Conservation (phyloP, 1,284 basidiomycete genomes). For the Heterobasidion occidentale region DNA sequence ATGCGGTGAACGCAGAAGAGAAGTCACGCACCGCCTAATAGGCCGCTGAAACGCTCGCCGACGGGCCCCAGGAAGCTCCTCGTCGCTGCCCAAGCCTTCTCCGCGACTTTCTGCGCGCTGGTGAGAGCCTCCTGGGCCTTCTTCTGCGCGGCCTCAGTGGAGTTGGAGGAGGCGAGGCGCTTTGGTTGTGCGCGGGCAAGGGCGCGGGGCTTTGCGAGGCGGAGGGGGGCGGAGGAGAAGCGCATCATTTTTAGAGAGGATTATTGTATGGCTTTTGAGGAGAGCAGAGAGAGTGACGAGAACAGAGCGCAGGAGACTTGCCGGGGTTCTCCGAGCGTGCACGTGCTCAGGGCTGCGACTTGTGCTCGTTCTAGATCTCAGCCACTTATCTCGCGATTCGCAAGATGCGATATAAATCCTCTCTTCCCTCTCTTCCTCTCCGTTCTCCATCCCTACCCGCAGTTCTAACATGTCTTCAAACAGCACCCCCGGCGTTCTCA, state of each 20-base stretch:
- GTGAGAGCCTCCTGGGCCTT: constrained; percentile 62
- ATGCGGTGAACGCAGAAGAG: not conserved
- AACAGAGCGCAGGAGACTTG: no score
- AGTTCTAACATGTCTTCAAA: not conserved
- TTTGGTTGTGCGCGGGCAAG: constrained; percentile 7
- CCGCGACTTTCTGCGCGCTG: constrained; percentile 48
- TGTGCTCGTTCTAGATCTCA: no score
- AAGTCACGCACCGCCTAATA: constrained; percentile 56
- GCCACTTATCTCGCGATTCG: no score
- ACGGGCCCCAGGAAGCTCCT: constrained; percentile 51
- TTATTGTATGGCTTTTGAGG: not conserved
- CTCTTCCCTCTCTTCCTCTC: not conserved
- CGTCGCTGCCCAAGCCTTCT: constrained; percentile 41
- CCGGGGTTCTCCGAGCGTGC: no score
- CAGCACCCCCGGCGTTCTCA: constrained; percentile 22
- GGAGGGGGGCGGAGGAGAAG: constrained; percentile 4
- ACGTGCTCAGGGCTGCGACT: no score
- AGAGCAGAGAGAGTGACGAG: not conserved
- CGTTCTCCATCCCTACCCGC: not conserved
- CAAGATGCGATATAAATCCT: not conserved
- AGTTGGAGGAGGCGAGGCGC: constrained; percentile 15
- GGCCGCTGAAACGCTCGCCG: constrained; percentile 48
- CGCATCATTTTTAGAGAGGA: not conserved
- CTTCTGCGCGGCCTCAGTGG: constrained; percentile 35
- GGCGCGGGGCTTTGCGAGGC: constrained; percentile 16